Conservation (phyloP, 345 rosid genomes). For the Erodium maritimum region DNA sequence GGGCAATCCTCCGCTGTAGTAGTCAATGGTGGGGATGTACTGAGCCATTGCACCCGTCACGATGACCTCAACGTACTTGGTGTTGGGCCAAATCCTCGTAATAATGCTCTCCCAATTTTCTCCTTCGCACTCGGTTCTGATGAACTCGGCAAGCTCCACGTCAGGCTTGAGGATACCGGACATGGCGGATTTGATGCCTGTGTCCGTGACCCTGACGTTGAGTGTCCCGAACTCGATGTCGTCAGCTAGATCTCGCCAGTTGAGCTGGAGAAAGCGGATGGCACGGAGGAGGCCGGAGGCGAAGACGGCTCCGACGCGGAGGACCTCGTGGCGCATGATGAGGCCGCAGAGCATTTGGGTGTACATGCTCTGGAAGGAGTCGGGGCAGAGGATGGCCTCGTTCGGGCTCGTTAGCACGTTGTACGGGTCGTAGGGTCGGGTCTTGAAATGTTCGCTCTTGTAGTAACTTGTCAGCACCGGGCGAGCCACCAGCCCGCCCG, state of each 20-base stretch:
- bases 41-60: conserved; percentile 97
- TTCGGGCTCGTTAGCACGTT: conserved; percentile 82
- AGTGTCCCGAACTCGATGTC: conserved; percentile 56
- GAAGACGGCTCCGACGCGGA: conserved; percentile 78
- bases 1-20: conserved; percentile 76
- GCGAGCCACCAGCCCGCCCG: conserved; percentile 74
- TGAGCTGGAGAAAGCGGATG: conserved; percentile 64
- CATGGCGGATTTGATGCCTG: conserved; percentile 42
- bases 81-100: conserved; percentile 66
- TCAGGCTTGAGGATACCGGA: conserved; percentile 30
- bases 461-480: conserved; percentile 31
- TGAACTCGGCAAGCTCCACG: conserved; percentile 38
- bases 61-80: conserved; percentile 82
- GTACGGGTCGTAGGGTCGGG: conserved; percentile 65
- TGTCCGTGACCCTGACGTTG: conserved; percentile 71
- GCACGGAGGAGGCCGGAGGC: conserved; percentile 86
- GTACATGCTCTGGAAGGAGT: conserved; percentile 93
- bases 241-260: conserved; percentile 60
- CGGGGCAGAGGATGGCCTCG: conserved; percentile 72
- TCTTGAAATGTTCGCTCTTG: conserved; percentile 61
- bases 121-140: conserved; percentile 33
- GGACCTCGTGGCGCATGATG: conserved; percentile 58
- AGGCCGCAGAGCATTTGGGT: conserved; percentile 83
- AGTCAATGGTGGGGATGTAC: conserved; percentile 73
- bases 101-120: conserved; percentile 77